Conservation (phyloP, 2,329 filamentous ascomycete species). For the Akanthomyces lecanii region DNA sequence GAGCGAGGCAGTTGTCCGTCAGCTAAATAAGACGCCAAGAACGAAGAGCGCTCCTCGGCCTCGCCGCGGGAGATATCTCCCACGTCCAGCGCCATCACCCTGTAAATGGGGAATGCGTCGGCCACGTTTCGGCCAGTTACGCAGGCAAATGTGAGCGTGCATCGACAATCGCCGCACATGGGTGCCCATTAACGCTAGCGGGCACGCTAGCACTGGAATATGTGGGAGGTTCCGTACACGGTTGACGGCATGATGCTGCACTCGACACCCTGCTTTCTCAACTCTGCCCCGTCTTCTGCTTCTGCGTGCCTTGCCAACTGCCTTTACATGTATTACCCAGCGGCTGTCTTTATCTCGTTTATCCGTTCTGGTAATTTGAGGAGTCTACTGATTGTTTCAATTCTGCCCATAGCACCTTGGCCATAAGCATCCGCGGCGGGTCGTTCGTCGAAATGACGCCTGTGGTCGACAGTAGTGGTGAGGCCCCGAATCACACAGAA, state of each 20-base stretch:
- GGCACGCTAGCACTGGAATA: background rate
- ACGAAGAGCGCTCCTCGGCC: background rate
- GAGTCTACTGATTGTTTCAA: background rate
- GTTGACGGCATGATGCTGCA: no score
- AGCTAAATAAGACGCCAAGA: background rate
- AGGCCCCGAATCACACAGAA: background rate
- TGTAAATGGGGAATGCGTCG: background rate
- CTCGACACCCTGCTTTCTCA: no score
- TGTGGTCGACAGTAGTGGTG: background rate
- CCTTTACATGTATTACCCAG: background rate
- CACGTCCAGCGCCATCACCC: background rate
- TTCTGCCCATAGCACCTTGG: background rate
- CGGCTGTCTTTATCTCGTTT: background rate
- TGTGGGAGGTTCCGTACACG: background rate
- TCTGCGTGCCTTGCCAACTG: background rate
- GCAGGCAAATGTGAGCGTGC: background rate
- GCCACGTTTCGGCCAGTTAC: conserved; percentile 16
- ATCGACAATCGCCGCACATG: conserved; percentile 8
- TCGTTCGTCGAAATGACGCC: background rate
- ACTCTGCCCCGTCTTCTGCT: no score
- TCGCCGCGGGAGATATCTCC: conserved; percentile 3
- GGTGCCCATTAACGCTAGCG: background rate
- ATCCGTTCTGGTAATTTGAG: conserved; percentile 6
- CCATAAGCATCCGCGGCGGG: background rate
- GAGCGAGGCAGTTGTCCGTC: background rate